A percentile compares a stretch with the other conserved stretches of the same genome.
phyloP scores from a whole-genome alignment of 1,284 basidiomycete genomes.

The Vanrija humicola region DNA sequence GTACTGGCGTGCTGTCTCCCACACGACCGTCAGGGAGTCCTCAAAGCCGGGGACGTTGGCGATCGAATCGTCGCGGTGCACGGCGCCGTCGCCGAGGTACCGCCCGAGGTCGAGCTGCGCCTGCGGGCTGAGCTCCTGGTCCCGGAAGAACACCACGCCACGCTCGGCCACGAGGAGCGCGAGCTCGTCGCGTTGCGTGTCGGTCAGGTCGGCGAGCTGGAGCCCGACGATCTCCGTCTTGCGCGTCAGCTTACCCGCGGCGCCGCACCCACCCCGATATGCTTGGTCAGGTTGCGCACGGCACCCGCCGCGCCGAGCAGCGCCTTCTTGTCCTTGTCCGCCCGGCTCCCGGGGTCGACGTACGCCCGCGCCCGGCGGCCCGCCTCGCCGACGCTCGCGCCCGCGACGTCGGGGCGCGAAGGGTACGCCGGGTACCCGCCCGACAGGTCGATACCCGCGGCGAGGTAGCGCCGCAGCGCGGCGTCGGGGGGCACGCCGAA shows the following conservation, averaged over 20 bases:
- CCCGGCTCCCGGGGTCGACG: constrained; percentile 34
- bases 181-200: constrained; percentile 37
- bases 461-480: constrained; percentile 30
- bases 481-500: constrained; percentile 30
- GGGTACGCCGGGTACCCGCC: constrained; percentile 38
- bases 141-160: constrained; percentile 31
- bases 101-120: constrained; percentile 24
- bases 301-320: constrained; percentile 37
- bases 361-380: constrained; percentile 25
- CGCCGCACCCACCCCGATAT: constrained; percentile 32
- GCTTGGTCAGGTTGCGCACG: constrained; percentile 26
- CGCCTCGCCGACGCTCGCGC: constrained; percentile 28
- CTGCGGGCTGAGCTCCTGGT: constrained; percentile 35
- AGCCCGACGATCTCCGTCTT: constrained; percentile 37
- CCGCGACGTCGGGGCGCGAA: constrained; percentile 33
- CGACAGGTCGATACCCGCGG: constrained; percentile 39
- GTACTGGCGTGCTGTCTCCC: constrained; percentile 17
- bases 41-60: constrained; percentile 20
- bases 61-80: constrained; percentile 67
- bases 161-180: constrained; percentile 36
- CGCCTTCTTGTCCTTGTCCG: constrained; percentile 40
- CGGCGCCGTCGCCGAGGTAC: constrained; percentile 33
- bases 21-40: constrained; percentile 15
- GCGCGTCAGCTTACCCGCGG: too few species aligned
- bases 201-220: constrained; percentile 31